Evolutionary conservation across 352 stramenopile species (phyloP).

Genomic region (Albugo candida): DNA sequence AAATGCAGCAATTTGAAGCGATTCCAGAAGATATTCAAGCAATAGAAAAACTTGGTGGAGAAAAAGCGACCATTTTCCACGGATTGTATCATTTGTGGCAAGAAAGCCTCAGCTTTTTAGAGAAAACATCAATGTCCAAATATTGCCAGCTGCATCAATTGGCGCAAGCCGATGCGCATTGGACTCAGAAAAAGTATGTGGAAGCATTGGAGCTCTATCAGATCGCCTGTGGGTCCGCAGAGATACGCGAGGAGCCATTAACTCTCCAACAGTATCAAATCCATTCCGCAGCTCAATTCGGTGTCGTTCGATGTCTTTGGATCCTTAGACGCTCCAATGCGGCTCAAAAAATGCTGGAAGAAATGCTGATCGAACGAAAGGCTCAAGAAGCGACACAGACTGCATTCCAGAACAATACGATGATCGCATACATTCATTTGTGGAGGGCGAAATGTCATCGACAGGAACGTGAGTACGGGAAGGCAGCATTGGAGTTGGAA

Average conservation of each 20-base stretch:
- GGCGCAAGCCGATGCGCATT: constrained; percentile 31
- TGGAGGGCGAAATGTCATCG: no score
- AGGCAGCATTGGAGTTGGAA: no score
- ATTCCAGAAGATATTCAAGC: constrained; percentile 10
- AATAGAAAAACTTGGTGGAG: constrained; percentile 29
- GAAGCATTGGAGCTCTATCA: constrained; percentile 29
- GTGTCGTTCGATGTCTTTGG: no score
- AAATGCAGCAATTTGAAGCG: constrained; percentile 27
- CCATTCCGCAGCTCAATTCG: no score
- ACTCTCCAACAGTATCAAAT: no score
- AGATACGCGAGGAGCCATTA: constrained; percentile 1
- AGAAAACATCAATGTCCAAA: constrained; percentile 15
- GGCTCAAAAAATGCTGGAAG: no score
- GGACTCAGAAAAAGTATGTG: constrained; percentile 36
- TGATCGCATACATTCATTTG: no score
- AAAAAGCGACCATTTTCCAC: constrained; percentile 61
- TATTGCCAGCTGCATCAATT: constrained; percentile 40
- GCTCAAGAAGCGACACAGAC: no score
- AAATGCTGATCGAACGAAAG: no score
- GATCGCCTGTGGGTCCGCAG: constrained; percentile 14
- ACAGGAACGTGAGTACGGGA: no score
- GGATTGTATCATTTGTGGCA: constrained; percentile 46
- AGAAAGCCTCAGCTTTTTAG: constrained; percentile 33
- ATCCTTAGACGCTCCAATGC: no score
- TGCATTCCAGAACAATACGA: no score